Percentiles rank a stretch among this genome's conserved stretches.
Evolutionary conservation across 768 basidiomycete species (phyloP).

Genomic region (Lentinus tigrinus): DNA sequence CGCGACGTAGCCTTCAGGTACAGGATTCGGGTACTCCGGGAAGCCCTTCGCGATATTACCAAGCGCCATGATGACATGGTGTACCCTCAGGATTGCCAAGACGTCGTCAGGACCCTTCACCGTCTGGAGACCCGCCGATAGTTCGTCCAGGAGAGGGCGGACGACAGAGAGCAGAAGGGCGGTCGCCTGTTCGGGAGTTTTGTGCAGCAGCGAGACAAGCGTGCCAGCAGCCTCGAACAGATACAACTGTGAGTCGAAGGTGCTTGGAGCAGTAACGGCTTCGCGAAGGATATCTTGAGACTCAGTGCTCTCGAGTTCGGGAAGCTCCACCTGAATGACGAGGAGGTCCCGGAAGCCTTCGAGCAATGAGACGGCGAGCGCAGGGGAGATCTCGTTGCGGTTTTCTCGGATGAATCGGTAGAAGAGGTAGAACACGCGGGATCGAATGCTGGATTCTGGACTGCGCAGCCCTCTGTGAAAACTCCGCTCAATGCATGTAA

Average conservation of each 20-base stretch:
- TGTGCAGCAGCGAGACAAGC: conserved; percentile 74
- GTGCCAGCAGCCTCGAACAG: conserved; percentile 91
- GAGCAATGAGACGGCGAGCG: conserved; percentile 70
- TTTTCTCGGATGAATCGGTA: conserved; percentile 87
- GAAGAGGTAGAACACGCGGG: conserved; percentile 90
- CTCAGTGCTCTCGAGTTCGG: conserved; percentile 71
- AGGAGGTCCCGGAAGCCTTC: conserved; percentile 77
- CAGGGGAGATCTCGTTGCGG: conserved; percentile 70
- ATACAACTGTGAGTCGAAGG: conserved; percentile 90
- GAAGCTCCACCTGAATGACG: conserved; percentile 69
- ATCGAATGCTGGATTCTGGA: conserved; percentile 61
- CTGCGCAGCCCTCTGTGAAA: conserved; percentile 79
- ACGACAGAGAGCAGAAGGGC: conserved; percentile 72
- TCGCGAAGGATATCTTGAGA: conserved; percentile 74
- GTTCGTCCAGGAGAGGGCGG: conserved; percentile 76
- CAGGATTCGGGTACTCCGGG: conserved; percentile 79
- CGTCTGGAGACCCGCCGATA: conserved; percentile 55
- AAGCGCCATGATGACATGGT: conserved; percentile 92
- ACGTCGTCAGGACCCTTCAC: conserved; percentile 63
- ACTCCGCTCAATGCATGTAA: not conserved
- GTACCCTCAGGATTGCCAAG: conserved; percentile 80
- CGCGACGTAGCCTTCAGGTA: conserved; percentile 63
- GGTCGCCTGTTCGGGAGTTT: conserved; percentile 65
- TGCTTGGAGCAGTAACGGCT: conserved; percentile 66
- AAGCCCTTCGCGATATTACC: conserved; percentile 96